Evolutionary conservation across 2,329 filamentous ascomycete genomes (phyloP).

Genomic region (Ophiostoma sp.): DNA sequence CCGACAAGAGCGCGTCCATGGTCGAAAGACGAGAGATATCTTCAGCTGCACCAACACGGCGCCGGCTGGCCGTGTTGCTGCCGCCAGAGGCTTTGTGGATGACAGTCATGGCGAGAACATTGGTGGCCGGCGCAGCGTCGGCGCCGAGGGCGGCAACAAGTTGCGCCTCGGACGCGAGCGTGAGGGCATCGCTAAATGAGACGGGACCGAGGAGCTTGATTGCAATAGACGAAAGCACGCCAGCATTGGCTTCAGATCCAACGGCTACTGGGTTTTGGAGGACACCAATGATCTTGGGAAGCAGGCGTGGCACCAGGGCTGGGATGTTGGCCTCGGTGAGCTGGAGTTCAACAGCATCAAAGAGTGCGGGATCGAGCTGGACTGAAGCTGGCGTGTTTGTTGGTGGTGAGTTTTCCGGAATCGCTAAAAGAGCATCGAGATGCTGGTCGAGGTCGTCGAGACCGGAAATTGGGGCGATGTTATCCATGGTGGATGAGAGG

Average conservation of each 20-base stretch:
- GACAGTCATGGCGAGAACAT: constrained; percentile 58
- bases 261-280: constrained; percentile 47
- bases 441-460: constrained; percentile 57
- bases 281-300: constrained; percentile 55
- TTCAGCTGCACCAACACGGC: constrained; percentile 26
- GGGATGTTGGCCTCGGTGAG: constrained; percentile 58
- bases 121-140: constrained; percentile 56
- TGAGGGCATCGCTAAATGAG: constrained; percentile 52
- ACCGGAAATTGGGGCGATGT: constrained; percentile 49
- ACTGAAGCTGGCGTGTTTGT: constrained; percentile 39
- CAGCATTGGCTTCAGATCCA: constrained; percentile 11
- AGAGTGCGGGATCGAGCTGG: constrained; percentile 50
- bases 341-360: constrained; percentile 61
- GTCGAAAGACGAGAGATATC: constrained; percentile 53
- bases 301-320: constrained; percentile 52
- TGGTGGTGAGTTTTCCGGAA: background rate
- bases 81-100: constrained; percentile 54
- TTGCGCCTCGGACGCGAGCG: constrained; percentile 52
- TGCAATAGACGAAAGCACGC: constrained; percentile 53
- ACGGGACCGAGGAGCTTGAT: constrained; percentile 58
- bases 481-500: constrained; percentile 35
- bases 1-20: constrained; percentile 50
- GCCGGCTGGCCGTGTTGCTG: background rate
- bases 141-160: constrained; percentile 56
- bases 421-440: constrained; percentile 48